These are phyloP conservation scores for Leccinum imitatum DNA, from an alignment of 768 basidiomycete genomes.

Conservation along the genomic window DNA sequence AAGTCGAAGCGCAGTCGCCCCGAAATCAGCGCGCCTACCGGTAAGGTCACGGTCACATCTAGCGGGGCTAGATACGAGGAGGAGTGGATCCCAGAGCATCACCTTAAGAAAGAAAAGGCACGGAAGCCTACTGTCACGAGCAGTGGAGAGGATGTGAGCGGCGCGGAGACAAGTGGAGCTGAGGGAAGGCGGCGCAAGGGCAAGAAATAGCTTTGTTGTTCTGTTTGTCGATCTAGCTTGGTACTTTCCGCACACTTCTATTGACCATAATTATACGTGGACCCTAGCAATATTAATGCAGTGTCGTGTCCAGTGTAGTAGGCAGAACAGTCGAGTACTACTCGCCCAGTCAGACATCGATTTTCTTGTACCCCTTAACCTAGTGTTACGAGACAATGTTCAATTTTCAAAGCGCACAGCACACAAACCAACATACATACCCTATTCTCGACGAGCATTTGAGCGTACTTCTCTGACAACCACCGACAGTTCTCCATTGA, in stretches of 20 bases:
- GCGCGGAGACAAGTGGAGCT: conserved; percentile 60
- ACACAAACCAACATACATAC: conserved; percentile 49
- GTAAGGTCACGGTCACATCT: conserved; percentile 58
- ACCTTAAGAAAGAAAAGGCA: conserved; percentile 65
- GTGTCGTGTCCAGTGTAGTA: neutral
- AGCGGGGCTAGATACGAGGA: conserved; percentile 73
- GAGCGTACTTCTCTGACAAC: conserved; percentile 77
- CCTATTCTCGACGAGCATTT: conserved; percentile 76
- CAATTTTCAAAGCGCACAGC: conserved; percentile 1
- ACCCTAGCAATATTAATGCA: neutral
- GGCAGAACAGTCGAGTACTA: neutral
- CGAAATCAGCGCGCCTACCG: conserved; percentile 53
- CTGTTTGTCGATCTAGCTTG: neutral
- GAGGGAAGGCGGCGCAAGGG: conserved; percentile 50
- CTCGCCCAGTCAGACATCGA: conserved; percentile 46
- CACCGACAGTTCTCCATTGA: conserved; percentile 87
- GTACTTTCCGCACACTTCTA: neutral
- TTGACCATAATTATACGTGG: conserved; percentile 13
- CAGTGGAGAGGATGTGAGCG: conserved; percentile 68
- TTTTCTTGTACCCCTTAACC: conserved; percentile 85
- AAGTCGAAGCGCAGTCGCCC: conserved; percentile 44
- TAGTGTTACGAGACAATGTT: conserved; percentile 32
- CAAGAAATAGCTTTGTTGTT: conserved; percentile 40
- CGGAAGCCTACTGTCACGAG: conserved; percentile 47
- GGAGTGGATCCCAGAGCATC: conserved; percentile 93